Evolutionary conservation across 176 grass and related monocot species (phyloP).

Genomic region (Oryza brachyantha): DNA sequence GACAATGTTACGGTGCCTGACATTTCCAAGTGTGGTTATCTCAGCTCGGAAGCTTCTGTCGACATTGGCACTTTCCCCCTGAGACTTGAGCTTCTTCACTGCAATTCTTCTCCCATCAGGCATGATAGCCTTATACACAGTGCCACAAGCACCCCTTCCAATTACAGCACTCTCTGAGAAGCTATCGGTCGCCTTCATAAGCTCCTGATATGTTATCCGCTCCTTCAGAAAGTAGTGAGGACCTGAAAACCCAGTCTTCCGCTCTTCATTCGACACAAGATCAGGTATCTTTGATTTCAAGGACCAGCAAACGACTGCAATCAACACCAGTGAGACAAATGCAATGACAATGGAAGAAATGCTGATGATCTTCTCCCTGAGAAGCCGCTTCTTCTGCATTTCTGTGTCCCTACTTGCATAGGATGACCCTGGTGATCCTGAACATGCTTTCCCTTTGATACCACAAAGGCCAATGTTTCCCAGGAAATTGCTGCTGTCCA

Average conservation of each 20-base stretch:
- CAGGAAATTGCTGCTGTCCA: constrained; percentile 89
- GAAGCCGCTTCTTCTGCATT: constrained; percentile 38
- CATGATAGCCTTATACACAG: constrained; percentile 85
- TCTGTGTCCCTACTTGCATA: constrained; percentile 36
- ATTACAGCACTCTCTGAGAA: constrained; percentile 79
- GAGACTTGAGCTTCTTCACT: constrained; percentile 83
- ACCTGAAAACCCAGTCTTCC: constrained; percentile 45
- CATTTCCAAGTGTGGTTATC: constrained; percentile 94
- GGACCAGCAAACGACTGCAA: constrained; percentile 74
- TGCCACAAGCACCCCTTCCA: constrained; percentile 82
- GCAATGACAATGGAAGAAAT: constrained; percentile 61
- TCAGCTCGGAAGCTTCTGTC: constrained; percentile 91
- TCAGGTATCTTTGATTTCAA: constrained; percentile 63
- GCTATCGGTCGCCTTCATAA: constrained; percentile 65
- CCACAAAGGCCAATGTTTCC: constrained; percentile 79
- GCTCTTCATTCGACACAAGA: constrained; percentile 52
- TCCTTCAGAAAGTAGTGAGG: constrained; percentile 73
- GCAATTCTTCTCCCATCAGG: constrained; percentile 65
- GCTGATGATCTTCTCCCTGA: constrained; percentile 79
- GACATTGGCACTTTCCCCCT: constrained; percentile 70
- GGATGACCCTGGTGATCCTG: constrained; percentile 30
- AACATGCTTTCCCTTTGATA: constrained; percentile 56
- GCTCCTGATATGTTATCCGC: constrained; percentile 78
- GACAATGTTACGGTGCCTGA: constrained; percentile 93
- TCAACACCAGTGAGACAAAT: constrained; percentile 71